Evolutionary conservation across 768 basidiomycete genomes (phyloP), one percentile per base, ranked within the genome.

Genomic region (Boletus fagicola): DNA sequence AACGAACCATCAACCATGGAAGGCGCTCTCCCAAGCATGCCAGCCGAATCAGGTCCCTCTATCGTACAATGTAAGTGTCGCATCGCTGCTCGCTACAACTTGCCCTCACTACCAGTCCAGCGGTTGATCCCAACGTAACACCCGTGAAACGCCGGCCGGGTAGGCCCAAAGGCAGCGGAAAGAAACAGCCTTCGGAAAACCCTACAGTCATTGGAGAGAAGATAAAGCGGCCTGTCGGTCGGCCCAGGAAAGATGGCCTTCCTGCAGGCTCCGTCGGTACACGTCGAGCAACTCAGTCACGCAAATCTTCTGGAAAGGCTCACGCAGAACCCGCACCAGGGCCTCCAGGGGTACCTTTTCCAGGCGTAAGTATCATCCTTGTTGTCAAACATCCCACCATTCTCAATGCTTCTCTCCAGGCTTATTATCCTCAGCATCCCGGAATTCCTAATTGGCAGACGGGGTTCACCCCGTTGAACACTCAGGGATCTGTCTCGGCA

Each of bases 231-330:
- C 90, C 90, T 16, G 90, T 92, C 2, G 90, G 90, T 1, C 78
- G 90, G 15, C 90, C 90, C 3, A 75, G 90, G 63, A 90, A 92
- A 70, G 90, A 92, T 62, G 90, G 90, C 0, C 79, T 89, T 38
- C 90, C 90, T 40, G 86, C 90, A 31, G 90, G 90, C 13, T 86
- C 87, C 11, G 82, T 87, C 7, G 77, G 71, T 15, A 72, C 78
- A 33, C 71, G 76, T 22, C 68, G 81, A n/a, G 67, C 77, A 5
- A 59, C 75, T 39, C 75, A 80, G 26, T 73, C 76, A 15, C 67
- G 76, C 49, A 78, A 79, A 59, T 68, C 72, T 66, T 28, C 76
- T 66, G 51, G 73, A 70, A 59, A 72, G 60, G 43, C 36, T 15
- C 60, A 53, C 40, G 51, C 53, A 30, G 68, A 68, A 33, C 52